phyloP scores from a whole-genome alignment of 2,329 filamentous ascomycete genomes.

The Cryphonectria parasitica region DNA sequence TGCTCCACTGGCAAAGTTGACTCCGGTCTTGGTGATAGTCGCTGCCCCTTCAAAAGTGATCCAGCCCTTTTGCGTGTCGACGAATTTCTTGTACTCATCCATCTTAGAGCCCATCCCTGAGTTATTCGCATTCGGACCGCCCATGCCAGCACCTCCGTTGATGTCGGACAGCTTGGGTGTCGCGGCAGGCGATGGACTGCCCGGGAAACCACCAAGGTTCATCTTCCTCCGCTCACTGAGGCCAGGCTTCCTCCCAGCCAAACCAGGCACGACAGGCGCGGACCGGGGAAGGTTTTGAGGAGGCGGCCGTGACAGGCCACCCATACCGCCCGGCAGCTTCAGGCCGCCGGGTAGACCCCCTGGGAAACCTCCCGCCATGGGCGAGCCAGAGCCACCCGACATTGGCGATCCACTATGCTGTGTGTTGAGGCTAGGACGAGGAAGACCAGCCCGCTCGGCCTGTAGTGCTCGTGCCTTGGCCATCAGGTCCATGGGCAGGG shows the following conservation, averaged over 20 bases:
- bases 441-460: conserved; percentile 39
- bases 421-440: conserved; percentile 26
- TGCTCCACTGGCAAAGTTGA: conserved; percentile 88
- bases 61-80: conserved; percentile 89
- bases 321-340: conserved; percentile 41
- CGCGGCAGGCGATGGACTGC: conserved; percentile 41
- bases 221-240: conserved; percentile 68
- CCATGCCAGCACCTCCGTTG: conserved; percentile 30
- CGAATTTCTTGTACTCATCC: conserved; percentile 72
- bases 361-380: conserved; percentile 37
- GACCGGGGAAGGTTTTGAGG: conserved; percentile 57
- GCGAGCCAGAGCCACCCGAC: conserved; percentile 37
- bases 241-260: conserved; percentile 51
- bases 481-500: conserved; percentile 46
- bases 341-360: conserved; percentile 51
- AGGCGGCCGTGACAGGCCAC: conserved; percentile 47
- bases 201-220: conserved; percentile 53
- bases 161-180: conserved; percentile 52
- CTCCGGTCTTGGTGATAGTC: conserved; percentile 83
- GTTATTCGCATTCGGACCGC: conserved; percentile 40
- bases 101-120: conserved; percentile 52
- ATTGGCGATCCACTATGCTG: conserved; percentile 32
- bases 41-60: conserved; percentile 93
- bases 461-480: conserved; percentile 44
- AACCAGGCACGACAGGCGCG: conserved; percentile 51